Conservation (phyloP, 768 basidiomycete species). For the Xanthoconium purpureum region DNA sequence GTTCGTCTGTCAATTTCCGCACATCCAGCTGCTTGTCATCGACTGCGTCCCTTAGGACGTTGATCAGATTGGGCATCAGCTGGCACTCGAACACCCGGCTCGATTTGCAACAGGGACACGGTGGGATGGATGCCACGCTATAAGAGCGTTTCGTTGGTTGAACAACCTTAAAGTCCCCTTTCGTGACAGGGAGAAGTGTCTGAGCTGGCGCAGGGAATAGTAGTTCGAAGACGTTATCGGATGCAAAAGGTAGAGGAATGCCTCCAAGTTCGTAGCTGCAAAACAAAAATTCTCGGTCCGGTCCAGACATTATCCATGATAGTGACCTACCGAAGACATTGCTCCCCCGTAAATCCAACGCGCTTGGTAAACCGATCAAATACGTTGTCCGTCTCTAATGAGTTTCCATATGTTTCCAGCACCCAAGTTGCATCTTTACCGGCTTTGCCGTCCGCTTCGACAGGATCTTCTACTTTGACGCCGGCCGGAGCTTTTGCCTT, state of each 20-base stretch:
- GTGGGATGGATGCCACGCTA: slow-evolving; percentile 49
- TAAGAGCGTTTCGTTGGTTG: slow-evolving; percentile 49
- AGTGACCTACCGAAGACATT: slow-evolving; percentile 73
- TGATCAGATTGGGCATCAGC: slow-evolving; percentile 92
- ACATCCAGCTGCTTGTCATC: slow-evolving; percentile 21
- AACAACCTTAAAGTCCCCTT: slow-evolving; percentile 56
- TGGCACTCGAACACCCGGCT: slow-evolving; percentile 87
- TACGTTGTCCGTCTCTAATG: slow-evolving; percentile 72
- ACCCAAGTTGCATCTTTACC: slow-evolving; percentile 55
- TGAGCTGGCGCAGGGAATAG: slow-evolving; percentile 65
- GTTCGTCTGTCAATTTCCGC: slow-evolving; percentile 56
- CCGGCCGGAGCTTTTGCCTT: slow-evolving; percentile 45
- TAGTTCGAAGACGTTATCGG: slow-evolving; percentile 63
- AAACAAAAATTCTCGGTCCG: background rate
- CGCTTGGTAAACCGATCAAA: slow-evolving; percentile 84
- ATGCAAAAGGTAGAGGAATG: slow-evolving; percentile 80
- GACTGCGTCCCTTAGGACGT: slow-evolving; percentile 49
- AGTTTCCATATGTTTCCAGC: slow-evolving; percentile 78
- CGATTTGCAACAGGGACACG: slow-evolving; percentile 65
- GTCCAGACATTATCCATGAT: background rate
- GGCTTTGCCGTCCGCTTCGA: slow-evolving; percentile 40
- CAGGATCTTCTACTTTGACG: slow-evolving; percentile 39
- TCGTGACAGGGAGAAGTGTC: slow-evolving; percentile 52
- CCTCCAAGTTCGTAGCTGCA: slow-evolving; percentile 85
- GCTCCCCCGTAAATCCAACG: slow-evolving; percentile 66